Evolutionary conservation across 1,139 yeast genomes (phyloP).

Genomic region (Magnusiomyces starmeri): DNA sequence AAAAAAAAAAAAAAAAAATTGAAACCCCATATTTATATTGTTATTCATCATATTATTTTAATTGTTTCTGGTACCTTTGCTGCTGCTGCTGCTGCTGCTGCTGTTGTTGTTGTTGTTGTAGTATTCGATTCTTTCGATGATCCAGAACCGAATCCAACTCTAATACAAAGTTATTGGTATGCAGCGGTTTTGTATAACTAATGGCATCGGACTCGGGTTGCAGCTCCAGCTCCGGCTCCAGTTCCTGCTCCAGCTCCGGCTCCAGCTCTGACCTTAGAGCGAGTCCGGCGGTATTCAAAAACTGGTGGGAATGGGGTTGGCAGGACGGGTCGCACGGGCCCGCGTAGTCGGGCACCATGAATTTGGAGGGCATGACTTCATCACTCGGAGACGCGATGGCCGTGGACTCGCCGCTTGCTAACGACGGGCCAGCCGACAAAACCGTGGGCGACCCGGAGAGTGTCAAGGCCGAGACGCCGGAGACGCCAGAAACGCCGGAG

Average conservation of each 20-base stretch:
- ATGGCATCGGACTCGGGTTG: not conserved
- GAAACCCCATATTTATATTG: not conserved
- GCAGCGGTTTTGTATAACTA: constrained; percentile 6
- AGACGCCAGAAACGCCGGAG: not conserved
- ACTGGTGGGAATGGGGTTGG: too few relatives aligned
- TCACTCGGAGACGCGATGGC: not conserved
- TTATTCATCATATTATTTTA: constrained; percentile 3
- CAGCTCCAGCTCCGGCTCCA: not conserved
- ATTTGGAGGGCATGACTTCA: not conserved
- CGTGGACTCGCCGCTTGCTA: not conserved
- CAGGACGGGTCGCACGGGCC: too few relatives aligned
- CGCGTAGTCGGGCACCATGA: not conserved
- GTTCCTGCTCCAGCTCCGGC: not conserved
- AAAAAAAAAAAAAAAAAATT: not conserved
- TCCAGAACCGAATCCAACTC: constrained; percentile 26
- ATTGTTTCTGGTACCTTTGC: too few relatives aligned
- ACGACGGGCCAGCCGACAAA: not conserved
- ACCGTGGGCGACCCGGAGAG: not conserved
- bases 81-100: too few relatives aligned
- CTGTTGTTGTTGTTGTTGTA: too few relatives aligned
- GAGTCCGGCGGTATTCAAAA: too few relatives aligned
- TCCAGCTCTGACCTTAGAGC: not conserved
- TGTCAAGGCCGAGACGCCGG: not conserved
- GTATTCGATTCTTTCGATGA: constrained; percentile 12
- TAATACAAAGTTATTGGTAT: constrained; percentile 21